Percentiles rank a stretch among this genome's conserved stretches.
Conservation (phyloP, 306 rosid species). For the Quercus aquifolioides region DNA sequence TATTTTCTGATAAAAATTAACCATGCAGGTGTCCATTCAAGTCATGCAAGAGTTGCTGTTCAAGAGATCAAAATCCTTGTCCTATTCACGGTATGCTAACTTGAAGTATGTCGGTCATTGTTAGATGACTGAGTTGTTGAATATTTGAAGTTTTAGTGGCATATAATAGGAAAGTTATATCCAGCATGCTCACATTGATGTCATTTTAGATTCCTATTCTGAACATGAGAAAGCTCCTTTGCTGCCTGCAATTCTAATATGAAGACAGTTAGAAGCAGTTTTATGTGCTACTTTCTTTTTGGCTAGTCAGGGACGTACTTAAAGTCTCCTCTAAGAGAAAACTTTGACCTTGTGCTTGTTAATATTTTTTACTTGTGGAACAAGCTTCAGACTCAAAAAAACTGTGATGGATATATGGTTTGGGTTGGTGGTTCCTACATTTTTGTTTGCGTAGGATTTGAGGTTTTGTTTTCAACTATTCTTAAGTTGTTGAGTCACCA, state of each 20-base stretch:
- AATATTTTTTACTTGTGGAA: not conserved
- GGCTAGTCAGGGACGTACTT: not conserved
- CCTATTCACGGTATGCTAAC: slow-evolving; percentile 75
- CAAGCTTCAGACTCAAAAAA: not conserved
- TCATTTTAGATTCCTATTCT: not conserved
- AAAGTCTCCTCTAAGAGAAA: not conserved
- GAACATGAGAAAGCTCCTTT: not conserved
- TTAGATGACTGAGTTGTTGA: not conserved
- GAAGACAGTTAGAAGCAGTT: not conserved
- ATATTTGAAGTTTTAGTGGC: not conserved
- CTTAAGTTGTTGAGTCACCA: not conserved
- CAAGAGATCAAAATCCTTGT: slow-evolving; percentile 92
- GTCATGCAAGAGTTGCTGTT: slow-evolving; percentile 91
- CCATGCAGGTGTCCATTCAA: slow-evolving; percentile 83
- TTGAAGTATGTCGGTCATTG: not conserved
- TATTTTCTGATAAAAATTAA: not conserved
- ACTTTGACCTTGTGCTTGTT: not conserved
- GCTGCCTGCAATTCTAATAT: not conserved
- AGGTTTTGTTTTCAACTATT: not conserved
- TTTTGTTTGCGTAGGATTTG: not conserved
- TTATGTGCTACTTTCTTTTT: not conserved
- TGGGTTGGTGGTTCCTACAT: not conserved
- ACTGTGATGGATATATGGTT: not conserved
- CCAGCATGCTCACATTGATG: not conserved
- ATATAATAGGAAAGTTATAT: not conserved